phyloP scores from a whole-genome alignment of 371 early-diverging fungal species.

The Rhizomucor pusillus region DNA sequence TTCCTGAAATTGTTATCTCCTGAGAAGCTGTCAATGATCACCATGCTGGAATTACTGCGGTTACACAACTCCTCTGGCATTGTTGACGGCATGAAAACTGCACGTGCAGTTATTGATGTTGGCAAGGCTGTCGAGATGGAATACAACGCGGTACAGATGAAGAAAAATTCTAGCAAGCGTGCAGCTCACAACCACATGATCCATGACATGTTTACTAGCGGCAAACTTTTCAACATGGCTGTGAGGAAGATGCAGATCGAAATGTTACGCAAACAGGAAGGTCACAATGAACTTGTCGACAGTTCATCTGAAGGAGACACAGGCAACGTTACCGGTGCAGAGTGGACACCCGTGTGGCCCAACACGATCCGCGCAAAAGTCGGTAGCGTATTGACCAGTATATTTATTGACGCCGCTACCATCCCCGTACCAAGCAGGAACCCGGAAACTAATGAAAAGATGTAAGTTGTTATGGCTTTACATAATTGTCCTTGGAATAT shows the following conservation, averaged over 20 bases:
- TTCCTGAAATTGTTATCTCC: constrained; percentile 72
- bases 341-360: constrained; percentile 72
- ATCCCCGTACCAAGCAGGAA: constrained; percentile 61
- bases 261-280: constrained; percentile 42
- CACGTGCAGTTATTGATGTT: constrained; percentile 62
- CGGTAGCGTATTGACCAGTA: constrained; percentile 64
- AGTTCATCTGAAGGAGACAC: constrained; percentile 23
- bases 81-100: constrained; percentile 64
- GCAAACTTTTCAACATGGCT: constrained; percentile 77
- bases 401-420: constrained; percentile 75
- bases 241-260: constrained; percentile 69
- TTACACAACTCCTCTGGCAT: constrained; percentile 58
- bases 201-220: constrained; percentile 63
- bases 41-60: constrained; percentile 80
- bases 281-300: constrained; percentile 8
- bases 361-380: constrained; percentile 61
- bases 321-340: constrained; percentile 22
- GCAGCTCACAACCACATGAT: constrained; percentile 42
- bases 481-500: background rate
- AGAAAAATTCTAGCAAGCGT: constrained; percentile 31
- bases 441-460: constrained; percentile 54
- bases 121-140: constrained; percentile 85
- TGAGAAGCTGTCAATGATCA: constrained; percentile 80
- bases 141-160: constrained; percentile 76
- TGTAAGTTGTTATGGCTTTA: constrained; percentile 18